Conservation (phyloP, 441 rosid genomes). For the Populus hybrid region DNA sequence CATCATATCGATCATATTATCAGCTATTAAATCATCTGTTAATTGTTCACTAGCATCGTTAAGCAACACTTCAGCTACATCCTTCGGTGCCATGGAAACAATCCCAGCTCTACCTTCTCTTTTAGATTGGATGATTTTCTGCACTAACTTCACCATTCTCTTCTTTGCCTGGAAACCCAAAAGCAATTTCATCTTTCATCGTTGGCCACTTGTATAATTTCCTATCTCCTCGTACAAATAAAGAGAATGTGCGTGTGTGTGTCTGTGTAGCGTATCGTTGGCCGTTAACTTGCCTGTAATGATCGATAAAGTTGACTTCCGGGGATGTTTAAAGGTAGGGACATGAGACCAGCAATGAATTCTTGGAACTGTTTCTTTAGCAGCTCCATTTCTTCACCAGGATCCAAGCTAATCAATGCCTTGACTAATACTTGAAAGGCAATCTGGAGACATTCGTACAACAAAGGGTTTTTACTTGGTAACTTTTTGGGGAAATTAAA, state of each 20-base stretch:
- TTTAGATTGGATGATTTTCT: conserved; percentile 47
- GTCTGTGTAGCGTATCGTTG: not conserved
- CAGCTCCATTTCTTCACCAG: conserved; percentile 66
- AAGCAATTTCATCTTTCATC: too few species aligned
- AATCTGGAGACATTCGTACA: conserved; percentile 45
- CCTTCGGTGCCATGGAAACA: conserved; percentile 34
- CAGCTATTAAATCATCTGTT: conserved; percentile 73
- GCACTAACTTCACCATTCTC: conserved; percentile 72
- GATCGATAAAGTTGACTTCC: conserved; percentile 89
- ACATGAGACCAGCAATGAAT: conserved; percentile 90
- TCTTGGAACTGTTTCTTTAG: conserved; percentile 73
- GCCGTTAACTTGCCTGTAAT: conserved; percentile 50
- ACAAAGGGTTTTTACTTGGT: conserved; percentile 1
- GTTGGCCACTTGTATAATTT: not conserved
- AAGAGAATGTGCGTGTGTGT: not conserved
- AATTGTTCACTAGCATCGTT: conserved; percentile 46
- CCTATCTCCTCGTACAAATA: not conserved
- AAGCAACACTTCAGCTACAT: conserved; percentile 74
- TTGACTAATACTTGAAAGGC: conserved; percentile 90
- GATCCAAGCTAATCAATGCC: conserved; percentile 85
- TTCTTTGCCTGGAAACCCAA: conserved; percentile 64
- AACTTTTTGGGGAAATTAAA: conserved; percentile 20
- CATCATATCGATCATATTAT: conserved; percentile 94
- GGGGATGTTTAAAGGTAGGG: conserved; percentile 82
- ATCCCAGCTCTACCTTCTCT: conserved; percentile 28